A percentile compares a stretch with the other conserved stretches of the same genome.
Conservation (phyloP, 768 basidiomycete genomes). For the Lactarius pseudohatsudake region DNA sequence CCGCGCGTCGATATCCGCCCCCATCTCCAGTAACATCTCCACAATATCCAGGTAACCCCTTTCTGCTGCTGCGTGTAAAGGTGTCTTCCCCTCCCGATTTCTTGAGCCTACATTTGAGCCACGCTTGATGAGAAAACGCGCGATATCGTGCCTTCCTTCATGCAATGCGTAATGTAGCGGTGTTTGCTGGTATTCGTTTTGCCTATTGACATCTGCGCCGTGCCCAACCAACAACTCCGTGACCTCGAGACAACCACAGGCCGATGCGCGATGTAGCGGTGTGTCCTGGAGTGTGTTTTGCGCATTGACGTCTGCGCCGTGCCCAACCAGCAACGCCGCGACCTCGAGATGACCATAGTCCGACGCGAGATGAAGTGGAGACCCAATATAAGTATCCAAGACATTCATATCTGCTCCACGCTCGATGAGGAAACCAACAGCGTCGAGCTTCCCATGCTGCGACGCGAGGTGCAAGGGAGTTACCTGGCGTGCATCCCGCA, state of each 20-base stretch:
- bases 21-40: too few species aligned
- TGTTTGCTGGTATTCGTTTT: background rate
- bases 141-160: background rate
- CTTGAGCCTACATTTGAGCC: background rate
- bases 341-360: too few species aligned
- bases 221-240: background rate
- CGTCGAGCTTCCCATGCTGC: background rate
- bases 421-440: background rate
- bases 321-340: too few species aligned
- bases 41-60: too few species aligned
- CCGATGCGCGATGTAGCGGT: background rate
- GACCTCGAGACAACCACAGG: background rate
- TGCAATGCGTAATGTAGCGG: background rate
- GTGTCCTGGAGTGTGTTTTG: too few species aligned
- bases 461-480: slow-evolving; percentile 3
- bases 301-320: too few species aligned
- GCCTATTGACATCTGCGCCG: background rate
- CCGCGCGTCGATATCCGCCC: too few species aligned
- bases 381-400: too few species aligned
- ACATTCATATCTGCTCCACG: background rate
- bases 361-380: too few species aligned
- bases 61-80: slow-evolving; percentile 1
- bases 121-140: background rate
- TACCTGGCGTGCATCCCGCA: background rate
- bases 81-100: background rate